Conservation (phyloP, 1,139 yeast genomes). For the Debaryomyces nepalensis region DNA sequence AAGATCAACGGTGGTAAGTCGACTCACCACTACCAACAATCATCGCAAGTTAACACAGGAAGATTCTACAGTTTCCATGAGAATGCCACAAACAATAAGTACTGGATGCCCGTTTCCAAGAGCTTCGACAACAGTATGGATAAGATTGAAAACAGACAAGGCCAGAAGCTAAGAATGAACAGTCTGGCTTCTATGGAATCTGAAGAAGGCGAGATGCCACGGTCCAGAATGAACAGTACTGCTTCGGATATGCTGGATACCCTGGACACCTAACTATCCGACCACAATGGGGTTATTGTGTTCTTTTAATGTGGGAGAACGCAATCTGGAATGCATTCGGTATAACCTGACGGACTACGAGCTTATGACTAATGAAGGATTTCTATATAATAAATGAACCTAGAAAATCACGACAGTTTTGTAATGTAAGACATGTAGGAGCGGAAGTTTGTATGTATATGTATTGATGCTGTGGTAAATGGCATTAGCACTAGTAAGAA, state of each 20-base stretch:
- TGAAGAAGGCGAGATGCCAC: constrained; percentile 14
- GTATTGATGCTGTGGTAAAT: not conserved
- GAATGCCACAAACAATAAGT: constrained; percentile 43
- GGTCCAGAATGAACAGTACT: constrained; percentile 24
- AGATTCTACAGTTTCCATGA: constrained; percentile 42
- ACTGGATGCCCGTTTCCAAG: constrained; percentile 40
- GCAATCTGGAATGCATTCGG: constrained; percentile 13
- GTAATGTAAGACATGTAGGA: too few relatives aligned
- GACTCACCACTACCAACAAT: constrained; percentile 34
- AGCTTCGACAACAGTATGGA: constrained; percentile 6
- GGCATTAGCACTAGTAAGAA: not conserved
- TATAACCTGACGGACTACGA: not conserved
- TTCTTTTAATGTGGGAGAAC: constrained; percentile 11
- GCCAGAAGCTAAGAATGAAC: constrained; percentile 25
- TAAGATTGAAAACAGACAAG: constrained; percentile 7
- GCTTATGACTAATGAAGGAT: not conserved
- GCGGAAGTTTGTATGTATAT: too few relatives aligned
- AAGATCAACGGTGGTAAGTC: constrained; percentile 42
- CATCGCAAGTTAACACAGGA: constrained; percentile 45
- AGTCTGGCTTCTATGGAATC: constrained; percentile 26
- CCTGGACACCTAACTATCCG: constrained; percentile 10
- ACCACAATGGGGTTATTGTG: constrained; percentile 9
- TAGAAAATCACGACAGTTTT: too few relatives aligned
- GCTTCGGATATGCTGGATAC: constrained; percentile 14
- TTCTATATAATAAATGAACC: constrained; percentile 4